These are phyloP conservation scores for Sapria himalayana DNA, from an alignment of 345 rosid species.

Conservation along the genomic window DNA sequence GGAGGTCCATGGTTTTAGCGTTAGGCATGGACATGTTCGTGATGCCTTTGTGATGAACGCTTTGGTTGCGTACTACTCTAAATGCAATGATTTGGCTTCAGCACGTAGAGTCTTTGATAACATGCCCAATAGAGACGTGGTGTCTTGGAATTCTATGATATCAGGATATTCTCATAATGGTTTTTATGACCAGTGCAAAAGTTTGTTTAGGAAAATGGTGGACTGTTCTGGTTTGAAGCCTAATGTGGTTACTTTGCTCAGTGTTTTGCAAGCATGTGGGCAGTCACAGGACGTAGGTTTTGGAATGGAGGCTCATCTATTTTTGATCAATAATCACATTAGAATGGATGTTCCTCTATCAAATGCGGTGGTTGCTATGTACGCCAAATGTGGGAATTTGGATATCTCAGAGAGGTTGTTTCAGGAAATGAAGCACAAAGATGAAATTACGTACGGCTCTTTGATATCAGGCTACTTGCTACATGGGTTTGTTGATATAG, in stretches of 20 bases:
- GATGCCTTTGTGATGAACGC: constrained; percentile 48
- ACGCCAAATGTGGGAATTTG: constrained; percentile 65
- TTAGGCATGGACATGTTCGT: constrained; percentile 24
- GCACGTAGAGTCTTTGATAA: constrained; percentile 43
- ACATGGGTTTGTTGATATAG: constrained; percentile 48
- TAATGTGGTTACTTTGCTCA: constrained; percentile 33
- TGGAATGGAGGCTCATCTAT: constrained; percentile 52
- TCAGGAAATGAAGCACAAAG: constrained; percentile 43
- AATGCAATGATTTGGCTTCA: constrained; percentile 18
- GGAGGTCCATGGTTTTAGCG: constrained; percentile 37
- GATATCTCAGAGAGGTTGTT: constrained; percentile 54
- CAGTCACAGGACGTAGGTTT: constrained; percentile 46
- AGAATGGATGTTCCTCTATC: constrained; percentile 31
- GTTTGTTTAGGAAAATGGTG: constrained; percentile 37
- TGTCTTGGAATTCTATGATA: constrained; percentile 79
- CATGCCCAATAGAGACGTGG: constrained; percentile 44
- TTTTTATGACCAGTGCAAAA: constrained; percentile 40
- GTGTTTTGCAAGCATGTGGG: constrained; percentile 63
- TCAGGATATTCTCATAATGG: constrained; percentile 66
- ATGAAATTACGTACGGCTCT: constrained; percentile 44
- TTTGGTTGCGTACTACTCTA: constrained; percentile 40
- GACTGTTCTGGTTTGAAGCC: constrained; percentile 23
- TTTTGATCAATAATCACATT: constrained; percentile 19
- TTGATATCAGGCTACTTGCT: constrained; percentile 49
- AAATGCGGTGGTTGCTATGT: constrained; percentile 54